phyloP scores from a whole-genome alignment of 768 basidiomycete species.

The Pleurotus cornucopiae region DNA sequence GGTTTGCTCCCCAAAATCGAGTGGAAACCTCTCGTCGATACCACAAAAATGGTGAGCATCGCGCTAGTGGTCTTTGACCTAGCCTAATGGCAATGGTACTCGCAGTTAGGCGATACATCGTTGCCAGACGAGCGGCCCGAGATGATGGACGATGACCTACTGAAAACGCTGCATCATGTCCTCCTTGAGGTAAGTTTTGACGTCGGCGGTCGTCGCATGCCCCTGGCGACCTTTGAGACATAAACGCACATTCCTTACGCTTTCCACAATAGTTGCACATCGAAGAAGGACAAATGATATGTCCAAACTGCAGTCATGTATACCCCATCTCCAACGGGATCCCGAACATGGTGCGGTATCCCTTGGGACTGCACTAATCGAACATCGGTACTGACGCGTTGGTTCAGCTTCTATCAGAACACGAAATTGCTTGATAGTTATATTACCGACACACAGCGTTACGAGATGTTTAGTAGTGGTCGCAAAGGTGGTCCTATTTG shows the following conservation, averaged over 20 bases:
- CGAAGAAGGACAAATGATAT: slow-evolving; percentile 89
- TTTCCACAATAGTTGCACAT: slow-evolving; percentile 67
- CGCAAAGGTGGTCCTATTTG: too few relatives aligned
- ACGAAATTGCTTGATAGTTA: slow-evolving; percentile 65
- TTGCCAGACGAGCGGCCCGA: slow-evolving; percentile 73
- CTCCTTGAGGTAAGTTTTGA: slow-evolving; percentile 69
- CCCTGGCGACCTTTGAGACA: too few relatives aligned
- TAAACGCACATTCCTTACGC: neutral
- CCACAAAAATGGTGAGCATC: slow-evolving; percentile 65
- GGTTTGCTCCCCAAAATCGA: slow-evolving; percentile 86
- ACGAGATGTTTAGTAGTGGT: too few relatives aligned
- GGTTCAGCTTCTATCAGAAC: slow-evolving; percentile 79
- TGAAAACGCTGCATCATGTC: slow-evolving; percentile 85
- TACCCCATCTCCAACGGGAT: slow-evolving; percentile 93
- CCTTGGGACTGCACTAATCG: too few relatives aligned
- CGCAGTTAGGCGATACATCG: slow-evolving; percentile 80
- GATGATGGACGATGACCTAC: slow-evolving; percentile 75
- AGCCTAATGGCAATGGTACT: neutral
- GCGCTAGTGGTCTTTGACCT: neutral
- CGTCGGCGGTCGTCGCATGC: slow-evolving; percentile 9
- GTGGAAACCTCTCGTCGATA: slow-evolving; percentile 82
- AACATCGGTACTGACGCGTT: too few relatives aligned
- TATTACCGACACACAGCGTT: too few relatives aligned
- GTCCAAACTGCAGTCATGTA: slow-evolving; percentile 87
- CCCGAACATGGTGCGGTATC: slow-evolving; percentile 83